Evolutionary conservation across 495 filamentous ascomycete genomes (phyloP).

Genomic region (Podospora comata): DNA sequence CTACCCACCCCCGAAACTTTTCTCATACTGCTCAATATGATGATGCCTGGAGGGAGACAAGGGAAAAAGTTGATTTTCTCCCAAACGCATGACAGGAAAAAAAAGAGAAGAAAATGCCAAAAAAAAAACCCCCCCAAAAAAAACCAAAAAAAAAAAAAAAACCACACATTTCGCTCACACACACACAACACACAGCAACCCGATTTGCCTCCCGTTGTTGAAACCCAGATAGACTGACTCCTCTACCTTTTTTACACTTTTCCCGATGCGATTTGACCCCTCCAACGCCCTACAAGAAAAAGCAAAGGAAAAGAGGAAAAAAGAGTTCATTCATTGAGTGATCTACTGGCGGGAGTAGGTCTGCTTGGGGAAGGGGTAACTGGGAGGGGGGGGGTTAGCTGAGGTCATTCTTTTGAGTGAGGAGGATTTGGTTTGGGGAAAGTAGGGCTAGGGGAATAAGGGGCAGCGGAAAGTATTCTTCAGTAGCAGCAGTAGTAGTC

Average conservation of each 20-base stretch:
- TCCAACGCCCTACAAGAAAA: conserved; percentile 7
- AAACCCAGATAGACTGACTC: conserved; percentile 7
- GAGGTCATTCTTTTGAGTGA: background rate
- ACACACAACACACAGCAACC: background rate
- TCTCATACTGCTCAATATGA: background rate
- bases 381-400: conserved; percentile 13
- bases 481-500: background rate
- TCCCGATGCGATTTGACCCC: conserved; percentile 4
- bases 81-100: background rate
- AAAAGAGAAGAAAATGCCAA: background rate
- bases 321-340: background rate
- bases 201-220: conserved; percentile 10
- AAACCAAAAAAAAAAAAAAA: background rate
- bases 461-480: background rate
- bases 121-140: background rate
- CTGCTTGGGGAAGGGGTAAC: conserved; percentile 66
- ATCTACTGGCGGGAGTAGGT: conserved; percentile 52
- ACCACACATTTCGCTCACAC: background rate
- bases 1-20: background rate
- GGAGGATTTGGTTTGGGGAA: background rate
- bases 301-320: background rate
- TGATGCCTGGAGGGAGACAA: background rate
- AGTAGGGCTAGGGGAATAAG: background rate
- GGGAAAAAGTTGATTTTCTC: conserved; percentile 32
- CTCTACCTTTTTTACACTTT: background rate